Base-by-base conservation (phyloP, 805 yeast species). In the Teunomyces atbi region DNA sequence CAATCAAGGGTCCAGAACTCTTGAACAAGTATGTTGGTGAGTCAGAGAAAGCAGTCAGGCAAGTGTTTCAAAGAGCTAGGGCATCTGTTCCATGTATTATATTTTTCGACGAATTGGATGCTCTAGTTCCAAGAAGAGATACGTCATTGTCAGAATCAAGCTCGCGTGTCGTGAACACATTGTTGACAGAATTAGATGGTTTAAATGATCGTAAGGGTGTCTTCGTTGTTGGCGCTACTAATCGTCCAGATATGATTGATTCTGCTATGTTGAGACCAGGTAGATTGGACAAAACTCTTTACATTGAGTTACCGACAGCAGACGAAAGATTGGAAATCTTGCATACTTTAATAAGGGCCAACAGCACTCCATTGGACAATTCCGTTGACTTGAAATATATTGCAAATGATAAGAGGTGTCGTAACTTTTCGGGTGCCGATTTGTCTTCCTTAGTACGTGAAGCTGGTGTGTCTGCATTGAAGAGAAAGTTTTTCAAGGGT, bases 201-300 rank as follows among this genome's bases (percentile, higher is more conserved):
- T 75, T 92, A 46, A 91, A 89, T 56, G 97, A 92, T 55, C 76
- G 98, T 56, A 81, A 85, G 49, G 98, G 98, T 2, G 89, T 92
- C 2, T 94, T 86, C 64, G 98, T 92, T 3, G 81, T 92, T 54
- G 98, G 97, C 23, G 99, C 99, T 1, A 92, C 99, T 0, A 92
- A 92, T 59, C 79, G 99, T 62, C 98, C 98, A 0, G 99, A 92
- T 63, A 92, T 92, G 89, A 94, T 92, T 53, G 99, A 92, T 66
- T 90, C 96, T 3, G 99, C 99, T 0, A 94, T 92, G 98, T 69
- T 94, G 38, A 80, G 99, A 62, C 98, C 98, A 0, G 99, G 98
- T 5, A 81, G 99, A 65, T 75, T 92, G 57, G 98, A 94, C 61
- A 94, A 92, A 66, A 89, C 96, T 2, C 71, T 92, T 38, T 92